A percentile compares a stretch with the other conserved stretches of the same genome.
Evolutionary conservation across 2,329 filamentous ascomycete genomes (phyloP).

Genomic region (Dryadomyces sulphureus): DNA sequence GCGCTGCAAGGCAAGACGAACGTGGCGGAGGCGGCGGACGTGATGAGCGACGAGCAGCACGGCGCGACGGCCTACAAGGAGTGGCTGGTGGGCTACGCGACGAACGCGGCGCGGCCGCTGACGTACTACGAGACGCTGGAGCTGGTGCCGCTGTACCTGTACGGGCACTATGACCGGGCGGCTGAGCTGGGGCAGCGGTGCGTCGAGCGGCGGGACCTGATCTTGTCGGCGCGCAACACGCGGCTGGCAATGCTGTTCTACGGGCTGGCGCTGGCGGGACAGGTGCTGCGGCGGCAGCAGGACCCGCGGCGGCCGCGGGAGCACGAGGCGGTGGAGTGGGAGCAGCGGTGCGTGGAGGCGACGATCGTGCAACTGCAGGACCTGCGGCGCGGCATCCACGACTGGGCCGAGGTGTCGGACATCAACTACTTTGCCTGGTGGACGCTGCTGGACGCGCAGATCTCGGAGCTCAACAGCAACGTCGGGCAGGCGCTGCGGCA

Average conservation of each 20-base stretch:
- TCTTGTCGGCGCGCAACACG: conserved; percentile 47
- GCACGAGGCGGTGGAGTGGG: conserved; percentile 22
- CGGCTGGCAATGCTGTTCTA: conserved; percentile 44
- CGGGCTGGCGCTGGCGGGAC: conserved; percentile 39
- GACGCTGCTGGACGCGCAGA: conserved; percentile 51
- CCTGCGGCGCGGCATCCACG: conserved; percentile 45
- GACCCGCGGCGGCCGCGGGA: conserved; percentile 26
- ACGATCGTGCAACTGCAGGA: conserved; percentile 37
- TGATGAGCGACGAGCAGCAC: conserved; percentile 58
- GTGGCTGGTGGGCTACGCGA: conserved; percentile 37
- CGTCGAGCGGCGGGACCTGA: conserved; percentile 27
- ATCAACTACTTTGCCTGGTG: conserved; percentile 62
- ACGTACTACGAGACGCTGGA: conserved; percentile 56
- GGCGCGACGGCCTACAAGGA: conserved; percentile 41
- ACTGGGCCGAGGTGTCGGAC: conserved; percentile 48
- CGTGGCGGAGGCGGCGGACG: conserved; percentile 29
- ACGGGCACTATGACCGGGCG: conserved; percentile 45
- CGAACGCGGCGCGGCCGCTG: conserved; percentile 47
- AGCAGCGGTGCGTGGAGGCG: conserved; percentile 18
- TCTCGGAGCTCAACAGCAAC: conserved; percentile 45
- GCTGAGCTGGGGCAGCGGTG: conserved; percentile 39
- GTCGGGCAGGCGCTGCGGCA: conserved; percentile 43
- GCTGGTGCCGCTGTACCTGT: conserved; percentile 46
- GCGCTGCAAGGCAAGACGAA: conserved; percentile 63
- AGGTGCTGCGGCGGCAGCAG: conserved; percentile 32